A percentile compares a stretch with the other conserved stretches of the same genome.
Conservation (phyloP, 768 basidiomycete genomes). For the Suillus decipiens region DNA sequence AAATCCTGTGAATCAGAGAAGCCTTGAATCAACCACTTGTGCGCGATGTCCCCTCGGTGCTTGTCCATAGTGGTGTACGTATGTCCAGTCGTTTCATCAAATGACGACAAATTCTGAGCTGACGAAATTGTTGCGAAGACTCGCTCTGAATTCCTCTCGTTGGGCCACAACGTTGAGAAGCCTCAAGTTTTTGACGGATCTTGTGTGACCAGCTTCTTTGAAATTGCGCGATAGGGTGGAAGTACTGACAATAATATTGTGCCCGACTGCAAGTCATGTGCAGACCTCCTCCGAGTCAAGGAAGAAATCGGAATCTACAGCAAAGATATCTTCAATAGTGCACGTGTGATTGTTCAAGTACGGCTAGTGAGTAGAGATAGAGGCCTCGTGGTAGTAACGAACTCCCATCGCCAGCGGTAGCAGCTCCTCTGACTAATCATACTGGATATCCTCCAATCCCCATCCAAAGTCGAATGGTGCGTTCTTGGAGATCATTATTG, state of each 20-base stretch:
- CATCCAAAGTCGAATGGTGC: conserved; percentile 27
- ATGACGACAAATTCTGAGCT: conserved; percentile 25
- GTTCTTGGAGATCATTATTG: conserved; percentile 30
- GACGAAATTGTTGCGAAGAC: conserved; percentile 6
- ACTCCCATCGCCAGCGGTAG: conserved; percentile 25
- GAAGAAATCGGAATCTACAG: conserved; percentile 15
- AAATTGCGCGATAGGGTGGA: conserved; percentile 21
- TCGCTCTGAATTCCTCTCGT: conserved; percentile 18
- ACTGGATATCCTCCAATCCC: conserved; percentile 19
- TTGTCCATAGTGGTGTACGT: background rate
- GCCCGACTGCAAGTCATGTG: conserved; percentile 25
- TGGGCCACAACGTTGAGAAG: conserved; percentile 7
- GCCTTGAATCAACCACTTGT: background rate
- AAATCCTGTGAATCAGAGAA: background rate
- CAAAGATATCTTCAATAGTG: conserved; percentile 24
- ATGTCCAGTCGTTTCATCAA: conserved; percentile 28
- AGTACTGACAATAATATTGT: conserved; percentile 23
- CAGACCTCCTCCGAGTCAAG: conserved; percentile 28
- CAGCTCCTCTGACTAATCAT: conserved; percentile 28
- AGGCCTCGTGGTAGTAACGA: conserved; percentile 17
- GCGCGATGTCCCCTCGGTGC: conserved; percentile 12
- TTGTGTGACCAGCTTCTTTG: conserved; percentile 12
- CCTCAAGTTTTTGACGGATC: conserved; percentile 9
- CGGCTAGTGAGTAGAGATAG: conserved; percentile 22
- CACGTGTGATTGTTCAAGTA: conserved; percentile 19